Percentiles rank a stretch among this genome's conserved stretches.
phyloP scores from a whole-genome alignment of 1,284 basidiomycete species.

The Laetiporus sulphureus region DNA sequence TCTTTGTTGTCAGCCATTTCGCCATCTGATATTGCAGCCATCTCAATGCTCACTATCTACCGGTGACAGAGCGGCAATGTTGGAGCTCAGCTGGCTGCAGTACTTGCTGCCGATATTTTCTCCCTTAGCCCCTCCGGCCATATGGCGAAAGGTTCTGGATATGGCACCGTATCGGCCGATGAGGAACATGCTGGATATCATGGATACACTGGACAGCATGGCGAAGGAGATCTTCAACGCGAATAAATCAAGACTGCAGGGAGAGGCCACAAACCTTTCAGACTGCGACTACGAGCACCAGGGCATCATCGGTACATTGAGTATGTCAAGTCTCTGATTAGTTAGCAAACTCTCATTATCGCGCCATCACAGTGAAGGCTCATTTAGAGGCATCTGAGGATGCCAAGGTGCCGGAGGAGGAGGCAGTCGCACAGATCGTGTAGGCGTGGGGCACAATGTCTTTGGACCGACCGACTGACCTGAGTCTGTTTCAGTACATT shows the following conservation, averaged over 20 bases:
- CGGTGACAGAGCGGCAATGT: too few species aligned
- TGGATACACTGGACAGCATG: conserved; percentile 9
- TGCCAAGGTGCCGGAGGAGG: conserved; percentile 12
- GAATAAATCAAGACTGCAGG: conserved; percentile 15
- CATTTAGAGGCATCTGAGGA: conserved; percentile 10
- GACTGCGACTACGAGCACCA: conserved; percentile 15
- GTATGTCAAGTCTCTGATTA: too few species aligned
- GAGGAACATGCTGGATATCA: conserved; percentile 19
- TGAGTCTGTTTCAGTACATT: not conserved
- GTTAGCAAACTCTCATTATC: too few species aligned
- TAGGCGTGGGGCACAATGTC: not conserved
- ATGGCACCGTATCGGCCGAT: conserved; percentile 27
- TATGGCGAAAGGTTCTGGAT: too few species aligned
- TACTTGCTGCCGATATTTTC: too few species aligned
- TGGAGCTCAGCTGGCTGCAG: too few species aligned
- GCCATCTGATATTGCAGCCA: too few species aligned
- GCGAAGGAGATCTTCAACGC: conserved; percentile 12
- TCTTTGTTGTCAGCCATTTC: too few species aligned
- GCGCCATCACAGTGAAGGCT: conserved; percentile 11
- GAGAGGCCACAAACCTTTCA: conserved; percentile 12
- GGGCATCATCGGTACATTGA: conserved; percentile 19
- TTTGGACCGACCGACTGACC: too few species aligned
- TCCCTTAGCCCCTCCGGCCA: too few species aligned
- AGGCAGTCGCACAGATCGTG: conserved; percentile 15
- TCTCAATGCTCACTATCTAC: too few species aligned